A percentile compares a stretch with the other conserved stretches of the same genome.
Conservation (phyloP, 2,329 filamentous ascomycete genomes). For the Xylaria sp. region DNA sequence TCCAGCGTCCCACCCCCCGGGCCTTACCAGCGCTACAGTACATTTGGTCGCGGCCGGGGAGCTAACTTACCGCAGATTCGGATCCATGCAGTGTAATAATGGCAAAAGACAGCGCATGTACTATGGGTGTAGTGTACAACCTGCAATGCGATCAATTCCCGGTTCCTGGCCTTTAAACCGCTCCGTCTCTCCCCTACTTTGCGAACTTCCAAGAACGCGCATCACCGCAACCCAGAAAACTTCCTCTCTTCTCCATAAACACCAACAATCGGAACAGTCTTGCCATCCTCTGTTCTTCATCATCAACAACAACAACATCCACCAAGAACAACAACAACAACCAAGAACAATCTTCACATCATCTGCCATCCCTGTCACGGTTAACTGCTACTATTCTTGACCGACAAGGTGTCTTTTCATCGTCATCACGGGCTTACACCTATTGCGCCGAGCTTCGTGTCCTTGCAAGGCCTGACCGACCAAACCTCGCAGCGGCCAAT, state of each 20-base stretch:
- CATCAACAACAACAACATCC: not conserved
- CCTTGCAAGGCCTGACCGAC: not conserved
- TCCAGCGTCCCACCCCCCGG: not conserved
- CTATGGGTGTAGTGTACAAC: not conserved
- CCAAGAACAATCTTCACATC: not conserved
- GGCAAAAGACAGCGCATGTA: not conserved
- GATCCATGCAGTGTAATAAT: conserved; percentile 10
- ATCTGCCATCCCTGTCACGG: conserved; percentile 7
- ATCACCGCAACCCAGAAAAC: conserved; percentile 4
- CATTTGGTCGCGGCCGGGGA: not conserved
- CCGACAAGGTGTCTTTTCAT: not conserved
- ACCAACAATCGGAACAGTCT: not conserved
- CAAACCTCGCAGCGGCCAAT: not conserved
- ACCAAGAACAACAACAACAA: not conserved
- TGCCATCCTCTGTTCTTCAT: not conserved
- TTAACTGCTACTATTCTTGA: not conserved
- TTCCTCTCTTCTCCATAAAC: conserved; percentile 3
- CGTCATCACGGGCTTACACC: conserved; percentile 1
- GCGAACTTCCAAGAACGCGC: conserved; percentile 4
- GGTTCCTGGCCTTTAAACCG: conserved; percentile 21
- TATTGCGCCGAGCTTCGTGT: not conserved
- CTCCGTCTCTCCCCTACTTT: conserved; percentile 13
- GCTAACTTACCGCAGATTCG: conserved; percentile 17
- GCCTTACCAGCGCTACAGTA: not conserved
- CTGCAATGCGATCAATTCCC: conserved; percentile 15